Base-by-base conservation (phyloP, 768 basidiomycete species). In the Ramaria sp. region DNA sequence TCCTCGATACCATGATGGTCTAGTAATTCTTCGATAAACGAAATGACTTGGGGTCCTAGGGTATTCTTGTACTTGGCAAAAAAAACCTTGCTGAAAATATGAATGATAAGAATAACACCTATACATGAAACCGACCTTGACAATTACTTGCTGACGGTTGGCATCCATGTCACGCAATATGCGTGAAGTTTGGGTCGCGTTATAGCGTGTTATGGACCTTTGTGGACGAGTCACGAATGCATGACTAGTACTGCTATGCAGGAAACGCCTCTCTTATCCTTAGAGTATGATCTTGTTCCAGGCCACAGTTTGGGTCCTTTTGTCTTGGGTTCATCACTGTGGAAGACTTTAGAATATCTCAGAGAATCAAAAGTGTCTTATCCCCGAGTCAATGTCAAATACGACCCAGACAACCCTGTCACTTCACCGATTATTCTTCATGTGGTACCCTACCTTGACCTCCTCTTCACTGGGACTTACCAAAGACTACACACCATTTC, bases 361-460 rank as follows among this genome's bases (percentile, higher is more conserved):
- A 77, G 85, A 37, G 69, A 77, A 25, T 72, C 81, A 22, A 81
- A 80, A 50, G 78, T 86, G 58, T 68, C 74, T 42, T 90, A 87
- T 58, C 88, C 88, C 42, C 83, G 87, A 61, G 80, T 91, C 51
- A 86, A 90, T 58, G 73, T 92, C 64, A 88, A 88, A 68, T 89
- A 82, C 60, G 88, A 92, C 63, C 77, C 79, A 27, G 84, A 87
- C 61, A 68, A 81, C 28, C 76, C 85, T 13, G 71, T 78, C 12
- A 81, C 76, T 1, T 85, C 87, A 0, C 87, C 88, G 1, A 72
- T 91, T 22, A 76, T 92, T 61, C 69, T 92, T 0, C 86, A 90
- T 61, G 68, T 90, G 25, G 81, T 83, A 16, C 88, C 88, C 1
- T 85, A 91, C 64, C 72, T 92, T 51, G 87, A 90, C 64, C 76